These are phyloP conservation scores for Peniophora sp. DNA, from an alignment of 1,284 basidiomycete species.

Conservation along the genomic window DNA sequence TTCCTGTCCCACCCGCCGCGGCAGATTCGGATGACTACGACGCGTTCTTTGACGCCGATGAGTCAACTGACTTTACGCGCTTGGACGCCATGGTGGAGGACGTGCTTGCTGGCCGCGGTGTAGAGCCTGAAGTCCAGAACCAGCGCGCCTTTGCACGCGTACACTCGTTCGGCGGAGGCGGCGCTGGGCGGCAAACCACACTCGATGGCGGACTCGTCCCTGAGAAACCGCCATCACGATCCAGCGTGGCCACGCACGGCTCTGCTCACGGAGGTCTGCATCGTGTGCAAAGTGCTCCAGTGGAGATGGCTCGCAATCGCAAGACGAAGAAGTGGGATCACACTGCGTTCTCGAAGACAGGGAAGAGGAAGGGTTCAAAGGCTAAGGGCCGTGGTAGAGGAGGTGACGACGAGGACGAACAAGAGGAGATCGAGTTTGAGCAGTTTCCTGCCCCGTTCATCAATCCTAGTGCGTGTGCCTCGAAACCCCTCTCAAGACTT, in stretches of 20 bases:
- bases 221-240: conserved; percentile 22
- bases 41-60: no score
- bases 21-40: no score
- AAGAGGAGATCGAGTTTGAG: conserved; percentile 61
- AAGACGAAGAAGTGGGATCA: conserved; percentile 84
- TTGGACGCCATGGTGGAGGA: no score
- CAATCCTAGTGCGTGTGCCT: conserved; percentile 40
- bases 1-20: no score
- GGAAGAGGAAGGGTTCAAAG: conserved; percentile 44
- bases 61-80: no score
- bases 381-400: conserved; percentile 34
- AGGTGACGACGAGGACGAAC: conserved; percentile 33
- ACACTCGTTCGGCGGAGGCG: conserved; percentile 25
- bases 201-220: conserved; percentile 51
- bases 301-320: conserved; percentile 35
- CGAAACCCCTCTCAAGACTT: no score
- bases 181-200: conserved; percentile 49
- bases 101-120: no score
- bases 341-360: conserved; percentile 74
- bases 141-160: conserved; percentile 15
- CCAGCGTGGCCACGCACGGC: conserved; percentile 24
- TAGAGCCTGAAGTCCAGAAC: conserved; percentile 2
- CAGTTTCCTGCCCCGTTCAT: conserved; percentile 76
- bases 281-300: conserved; percentile 25
- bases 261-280: conserved; percentile 20